Evolutionary conservation across 768 basidiomycete genomes (phyloP), one percentile per base, ranked within the genome.

Genomic region (Inosperma sp.): DNA sequence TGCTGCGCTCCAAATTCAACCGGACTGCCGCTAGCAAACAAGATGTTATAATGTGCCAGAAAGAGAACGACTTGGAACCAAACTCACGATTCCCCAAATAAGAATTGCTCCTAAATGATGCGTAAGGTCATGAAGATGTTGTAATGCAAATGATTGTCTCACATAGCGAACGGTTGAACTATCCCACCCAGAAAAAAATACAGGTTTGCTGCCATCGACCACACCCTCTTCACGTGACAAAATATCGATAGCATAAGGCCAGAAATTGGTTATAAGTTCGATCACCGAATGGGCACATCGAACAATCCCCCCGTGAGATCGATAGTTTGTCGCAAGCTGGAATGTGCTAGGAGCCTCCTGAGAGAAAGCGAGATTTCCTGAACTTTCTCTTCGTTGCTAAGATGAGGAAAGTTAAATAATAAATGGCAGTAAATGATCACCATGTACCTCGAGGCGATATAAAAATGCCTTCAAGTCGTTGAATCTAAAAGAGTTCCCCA

Each of bases 221-320:
- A 81, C 62, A 0, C 81, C 84, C 30, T 66, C 64, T 62, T 88
- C 87, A 5, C 69, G 73, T 7, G 69, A 69, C 14, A 88, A 72
- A 2, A 56, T 58, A 59, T 88, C 86, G 23, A 88, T 85, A 0
- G 82, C 68, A 55, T 82, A 65, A 0, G 84, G 83, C 81, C 84
- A 88, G 51, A 83, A 82, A 5, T 56, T 58, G 13, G 68, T 74
- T 14, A 88, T 79, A 1, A 88, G 64, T 19, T 80, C 75, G 4
- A 88, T 77, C 16, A 87, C 67, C 0, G 76, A 78, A 48, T 81
- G 77, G 0, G 86, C 86, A 56, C 82, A 85, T 35, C 81, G 71
- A 14, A 88, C 80, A 35, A 88, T 88, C 2, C 87, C 87, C 0
- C 75, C 77, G 58, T 87, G 84, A 0, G 84, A 86, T 3, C 86